These are phyloP conservation scores for Colletotrichum tabaci DNA, from an alignment of 2,329 filamentous ascomycete genomes.

Conservation along the genomic window DNA sequence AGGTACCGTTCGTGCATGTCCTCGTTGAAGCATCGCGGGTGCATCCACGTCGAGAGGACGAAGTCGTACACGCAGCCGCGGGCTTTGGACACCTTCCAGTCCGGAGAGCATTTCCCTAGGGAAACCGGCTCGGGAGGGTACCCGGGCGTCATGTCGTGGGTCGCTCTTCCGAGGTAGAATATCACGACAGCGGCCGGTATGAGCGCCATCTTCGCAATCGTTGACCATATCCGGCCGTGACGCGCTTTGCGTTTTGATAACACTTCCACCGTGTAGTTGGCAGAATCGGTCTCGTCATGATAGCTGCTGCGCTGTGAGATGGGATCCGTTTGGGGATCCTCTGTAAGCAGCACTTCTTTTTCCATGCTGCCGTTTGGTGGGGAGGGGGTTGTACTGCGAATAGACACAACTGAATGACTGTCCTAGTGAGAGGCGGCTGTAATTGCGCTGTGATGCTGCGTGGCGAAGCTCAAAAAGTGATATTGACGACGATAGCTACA, in stretches of 20 bases:
- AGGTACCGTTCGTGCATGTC: conserved; percentile 34
- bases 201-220: conserved; percentile 11
- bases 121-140: conserved; percentile 24
- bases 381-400: background rate
- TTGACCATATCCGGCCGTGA: conserved; percentile 12
- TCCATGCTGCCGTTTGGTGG: conserved; percentile 9
- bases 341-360: background rate
- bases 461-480: no score
- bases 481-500: no score
- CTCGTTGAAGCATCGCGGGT: conserved; percentile 34
- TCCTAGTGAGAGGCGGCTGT: no score
- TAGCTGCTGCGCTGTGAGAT: conserved; percentile 1
- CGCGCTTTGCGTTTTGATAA: conserved; percentile 12
- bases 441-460: no score
- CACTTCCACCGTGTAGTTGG: conserved; percentile 7
- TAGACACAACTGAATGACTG: no score
- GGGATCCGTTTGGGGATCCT: background rate
- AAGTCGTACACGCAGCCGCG: conserved; percentile 36
- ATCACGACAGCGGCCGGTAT: conserved; percentile 17
- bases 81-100: conserved; percentile 49
- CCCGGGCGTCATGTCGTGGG: conserved; percentile 16
- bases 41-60: conserved; percentile 45
- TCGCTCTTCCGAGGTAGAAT: conserved; percentile 26
- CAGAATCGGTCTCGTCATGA: conserved; percentile 21
- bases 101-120: conserved; percentile 19